Percentiles rank a stretch among this genome's conserved stretches.
phyloP scores from a whole-genome alignment of 2,329 filamentous ascomycete species.

The Colletotrichum simmondsii region DNA sequence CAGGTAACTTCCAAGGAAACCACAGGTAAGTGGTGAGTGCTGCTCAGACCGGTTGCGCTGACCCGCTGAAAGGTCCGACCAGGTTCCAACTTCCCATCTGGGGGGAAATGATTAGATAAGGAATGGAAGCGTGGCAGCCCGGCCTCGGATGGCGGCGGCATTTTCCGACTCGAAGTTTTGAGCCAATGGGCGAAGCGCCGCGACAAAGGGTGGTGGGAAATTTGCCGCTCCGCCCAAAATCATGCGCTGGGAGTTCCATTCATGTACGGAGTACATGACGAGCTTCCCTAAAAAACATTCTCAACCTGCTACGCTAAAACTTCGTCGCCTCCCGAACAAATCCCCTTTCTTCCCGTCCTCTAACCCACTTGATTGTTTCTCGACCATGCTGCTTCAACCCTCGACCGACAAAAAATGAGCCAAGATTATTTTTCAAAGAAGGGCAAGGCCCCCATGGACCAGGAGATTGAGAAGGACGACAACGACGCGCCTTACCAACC shows the following conservation, averaged over 20 bases:
- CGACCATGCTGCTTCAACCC: conserved; percentile 48
- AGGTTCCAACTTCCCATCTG: neutral
- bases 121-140: neutral
- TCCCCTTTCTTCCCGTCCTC: conserved; percentile 2
- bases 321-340: conserved; percentile 13
- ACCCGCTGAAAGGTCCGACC: conserved; percentile 10
- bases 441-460: conserved; percentile 57
- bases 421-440: conserved; percentile 68
- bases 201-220: conserved; percentile 40
- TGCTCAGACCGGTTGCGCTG: conserved; percentile 20
- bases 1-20: conserved; percentile 20
- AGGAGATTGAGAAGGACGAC: conserved; percentile 41
- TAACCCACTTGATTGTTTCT: conserved; percentile 21
- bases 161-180: conserved; percentile 38
- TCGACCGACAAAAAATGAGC: conserved; percentile 60
- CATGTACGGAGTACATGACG: conserved; percentile 2
- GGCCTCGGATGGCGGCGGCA: conserved; percentile 6
- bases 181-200: conserved; percentile 43
- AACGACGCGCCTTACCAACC: conserved; percentile 40
- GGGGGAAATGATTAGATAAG: conserved; percentile 41
- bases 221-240: conserved; percentile 44
- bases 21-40: neutral
- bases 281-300: conserved; percentile 34
- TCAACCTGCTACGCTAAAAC: conserved; percentile 16
- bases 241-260: conserved; percentile 37